These are phyloP conservation scores for Zygosaccharomyces bailii DNA, from an alignment of 805 yeast species.

Conservation along the genomic window DNA sequence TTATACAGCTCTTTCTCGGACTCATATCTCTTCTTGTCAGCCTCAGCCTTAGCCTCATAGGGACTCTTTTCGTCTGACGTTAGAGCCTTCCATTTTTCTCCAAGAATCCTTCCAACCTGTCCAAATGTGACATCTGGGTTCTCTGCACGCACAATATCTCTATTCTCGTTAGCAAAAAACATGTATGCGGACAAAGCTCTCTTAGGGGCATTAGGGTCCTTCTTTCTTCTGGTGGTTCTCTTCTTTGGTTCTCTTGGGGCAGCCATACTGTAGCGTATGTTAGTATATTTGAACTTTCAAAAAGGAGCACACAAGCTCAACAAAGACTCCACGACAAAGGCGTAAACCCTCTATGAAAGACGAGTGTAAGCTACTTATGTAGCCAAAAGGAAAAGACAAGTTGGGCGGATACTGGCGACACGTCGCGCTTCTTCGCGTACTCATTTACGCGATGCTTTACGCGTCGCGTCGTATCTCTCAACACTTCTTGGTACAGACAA, in stretches of 20 bases:
- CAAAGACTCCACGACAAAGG: not conserved
- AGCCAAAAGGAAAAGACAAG: not conserved
- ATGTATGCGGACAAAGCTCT: constrained; percentile 97
- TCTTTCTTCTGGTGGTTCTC: constrained; percentile 45
- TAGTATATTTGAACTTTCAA: constrained; percentile 1
- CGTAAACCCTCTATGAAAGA: not conserved
- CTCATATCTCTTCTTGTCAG: constrained; percentile 97
- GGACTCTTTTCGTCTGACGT: constrained; percentile 79
- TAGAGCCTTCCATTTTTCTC: constrained; percentile 95
- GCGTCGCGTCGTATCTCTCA: not conserved
- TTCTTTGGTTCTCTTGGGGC: constrained; percentile 41
- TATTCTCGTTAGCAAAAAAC: constrained; percentile 97
- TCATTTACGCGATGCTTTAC: not conserved
- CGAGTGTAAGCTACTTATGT: not conserved
- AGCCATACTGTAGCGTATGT: constrained; percentile 29
- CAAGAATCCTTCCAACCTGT: constrained; percentile 90
- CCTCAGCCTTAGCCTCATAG: constrained; percentile 88
- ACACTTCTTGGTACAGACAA: no score
- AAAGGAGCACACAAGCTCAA: not conserved
- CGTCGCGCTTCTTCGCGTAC: not conserved
- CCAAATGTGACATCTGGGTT: constrained; percentile 96
- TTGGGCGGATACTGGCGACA: no score
- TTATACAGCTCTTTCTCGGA: constrained; percentile 87
- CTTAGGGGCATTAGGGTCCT: constrained; percentile 98
- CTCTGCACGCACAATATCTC: constrained; percentile 92